A percentile compares a stretch with the other conserved stretches of the same genome.
Evolutionary conservation across 2,329 filamentous ascomycete genomes (phyloP).

Genomic region (Trichoderma citrinoviride): DNA sequence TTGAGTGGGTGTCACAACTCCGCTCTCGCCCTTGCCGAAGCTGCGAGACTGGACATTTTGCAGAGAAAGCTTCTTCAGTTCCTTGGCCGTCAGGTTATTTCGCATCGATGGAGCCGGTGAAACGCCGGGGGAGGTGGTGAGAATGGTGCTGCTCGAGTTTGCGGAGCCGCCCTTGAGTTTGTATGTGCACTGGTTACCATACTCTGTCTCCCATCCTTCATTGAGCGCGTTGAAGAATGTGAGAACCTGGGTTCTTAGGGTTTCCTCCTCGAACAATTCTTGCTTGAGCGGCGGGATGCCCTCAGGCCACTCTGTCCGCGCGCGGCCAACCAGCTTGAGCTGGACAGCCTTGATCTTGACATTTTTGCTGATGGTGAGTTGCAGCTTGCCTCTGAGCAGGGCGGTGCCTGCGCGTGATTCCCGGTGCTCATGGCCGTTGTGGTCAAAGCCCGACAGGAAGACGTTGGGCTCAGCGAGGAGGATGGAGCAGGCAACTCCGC

Average conservation of each 20-base stretch:
- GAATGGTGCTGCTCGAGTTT: constrained; percentile 36
- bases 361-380: constrained; percentile 79
- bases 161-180: constrained; percentile 42
- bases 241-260: constrained; percentile 81
- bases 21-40: constrained; percentile 75
- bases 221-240: constrained; percentile 86
- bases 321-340: constrained; percentile 79
- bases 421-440: constrained; percentile 54
- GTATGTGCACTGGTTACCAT: constrained; percentile 62
- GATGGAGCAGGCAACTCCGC: constrained; percentile 71
- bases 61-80: constrained; percentile 68
- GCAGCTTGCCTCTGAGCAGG: constrained; percentile 79
- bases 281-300: constrained; percentile 85
- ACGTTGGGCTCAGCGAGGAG: constrained; percentile 75
- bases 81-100: constrained; percentile 41
- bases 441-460: constrained; percentile 76
- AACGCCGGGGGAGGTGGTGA: constrained; percentile 27
- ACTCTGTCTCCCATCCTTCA: constrained; percentile 58
- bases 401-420: constrained; percentile 69
- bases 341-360: constrained; percentile 91
- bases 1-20: constrained; percentile 57
- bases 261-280: constrained; percentile 80
- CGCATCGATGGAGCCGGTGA: constrained; percentile 27
- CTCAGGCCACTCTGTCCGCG: constrained; percentile 94
- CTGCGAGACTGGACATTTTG: constrained; percentile 80